Evolutionary conservation across 2,329 filamentous ascomycete species (phyloP), one percentile per base, ranked within the genome.

Genomic region (Beauveria pseudobassiana): DNA sequence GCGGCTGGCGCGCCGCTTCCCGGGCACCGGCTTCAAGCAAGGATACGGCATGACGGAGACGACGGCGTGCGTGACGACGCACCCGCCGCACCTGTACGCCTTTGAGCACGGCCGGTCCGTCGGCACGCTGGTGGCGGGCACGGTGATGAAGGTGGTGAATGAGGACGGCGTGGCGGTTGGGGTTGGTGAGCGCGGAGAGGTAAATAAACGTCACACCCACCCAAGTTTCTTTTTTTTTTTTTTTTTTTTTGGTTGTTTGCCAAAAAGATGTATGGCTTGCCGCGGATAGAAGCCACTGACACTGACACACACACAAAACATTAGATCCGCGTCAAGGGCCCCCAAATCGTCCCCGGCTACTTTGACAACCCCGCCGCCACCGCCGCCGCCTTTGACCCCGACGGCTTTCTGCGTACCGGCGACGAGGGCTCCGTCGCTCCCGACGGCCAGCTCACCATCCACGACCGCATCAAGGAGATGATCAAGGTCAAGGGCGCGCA

Each of bases 11-110:
- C 43, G 60, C 1, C 43, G 60, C 18, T 62, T 69, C 3, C 65
- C 68, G 0, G 46, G 64, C 8, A 54, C 58, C 0, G 63, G 65
- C 0, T 67, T 68, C 42, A 67, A 63, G 30, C 67, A 69, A 28
- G 62, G 91, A 75, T 96, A 96, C 70, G 91, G 91, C 49, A 95
- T 95, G 91, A 96, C 91, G 1, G 91, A 96, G 75, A 95, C 91
- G 0, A 81, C 79, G 34, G 77, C 83, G 74, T 82, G 81, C 51
- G 93, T 95, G 87, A 93, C 90, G 0, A 79, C 85, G 0, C 91
- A 95, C 67, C 86, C 89, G 0, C 76, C 89, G 0, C 82, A 82
- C 30, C 88, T 87, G 72, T 80, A 90, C 28, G 87, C 22, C 38
- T 68, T 55, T 14, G 54, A 64, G 12, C 63, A 67, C 24, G 64